phyloP scores from a whole-genome alignment of 2,329 filamentous ascomycete species.

The Volutella citrinella region DNA sequence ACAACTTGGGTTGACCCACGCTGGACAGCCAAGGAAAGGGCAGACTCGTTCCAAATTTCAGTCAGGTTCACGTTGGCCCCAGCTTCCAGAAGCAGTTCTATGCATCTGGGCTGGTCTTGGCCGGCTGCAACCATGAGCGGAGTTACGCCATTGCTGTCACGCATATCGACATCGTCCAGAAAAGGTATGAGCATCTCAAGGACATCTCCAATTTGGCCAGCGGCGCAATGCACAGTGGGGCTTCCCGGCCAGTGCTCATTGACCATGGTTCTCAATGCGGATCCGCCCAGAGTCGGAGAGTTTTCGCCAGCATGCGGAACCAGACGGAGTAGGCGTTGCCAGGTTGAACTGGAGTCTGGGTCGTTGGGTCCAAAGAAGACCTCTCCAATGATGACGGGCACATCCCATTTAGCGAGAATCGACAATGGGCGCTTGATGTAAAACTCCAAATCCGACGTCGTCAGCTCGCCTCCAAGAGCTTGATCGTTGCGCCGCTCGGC shows the following conservation, averaged over 20 bases:
- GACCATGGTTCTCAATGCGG: conserved; percentile 10
- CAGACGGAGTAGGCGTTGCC: conserved; percentile 1
- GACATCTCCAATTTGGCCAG: conserved; percentile 9
- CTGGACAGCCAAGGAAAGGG: conserved; percentile 13
- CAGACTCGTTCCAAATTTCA: conserved; percentile 14
- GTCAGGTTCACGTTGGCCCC: conserved; percentile 12
- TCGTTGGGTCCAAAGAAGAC: conserved; percentile 9
- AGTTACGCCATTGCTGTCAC: conserved; percentile 13
- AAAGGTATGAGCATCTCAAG: conserved; percentile 16
- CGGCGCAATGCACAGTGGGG: conserved; percentile 17
- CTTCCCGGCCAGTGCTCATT: conserved; percentile 16
- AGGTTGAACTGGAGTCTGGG: not conserved
- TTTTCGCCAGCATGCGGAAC: too few species aligned
- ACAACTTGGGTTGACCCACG: conserved; percentile 9
- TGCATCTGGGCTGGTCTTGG: conserved; percentile 8
- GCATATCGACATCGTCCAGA: conserved; percentile 10
- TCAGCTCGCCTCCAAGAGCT: not conserved
- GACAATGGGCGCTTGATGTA: conserved; percentile 15
- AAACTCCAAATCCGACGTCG: not conserved
- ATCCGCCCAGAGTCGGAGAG: too few species aligned
- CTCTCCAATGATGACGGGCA: conserved; percentile 11
- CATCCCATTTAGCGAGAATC: conserved; percentile 16
- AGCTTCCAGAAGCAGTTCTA: conserved; percentile 12
- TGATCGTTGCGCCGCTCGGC: too few species aligned
- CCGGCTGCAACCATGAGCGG: conserved; percentile 14